These are phyloP conservation scores for Hypomyces rosellus DNA, from an alignment of 2,329 filamentous ascomycete genomes.

Conservation along the genomic window DNA sequence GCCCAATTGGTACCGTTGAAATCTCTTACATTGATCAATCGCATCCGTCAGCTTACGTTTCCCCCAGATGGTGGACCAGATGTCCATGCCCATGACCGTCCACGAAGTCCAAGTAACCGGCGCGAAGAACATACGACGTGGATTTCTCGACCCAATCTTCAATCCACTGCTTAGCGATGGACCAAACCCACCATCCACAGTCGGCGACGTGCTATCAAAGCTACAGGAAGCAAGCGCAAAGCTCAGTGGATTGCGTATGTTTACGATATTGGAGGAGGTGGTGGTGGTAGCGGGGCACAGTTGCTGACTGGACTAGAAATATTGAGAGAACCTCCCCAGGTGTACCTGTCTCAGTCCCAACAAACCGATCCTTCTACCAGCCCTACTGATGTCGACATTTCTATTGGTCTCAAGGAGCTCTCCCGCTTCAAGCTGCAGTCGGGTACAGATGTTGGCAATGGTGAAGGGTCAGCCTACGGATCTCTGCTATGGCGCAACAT, in stretches of 20 bases:
- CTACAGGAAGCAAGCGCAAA: slow-evolving; percentile 65
- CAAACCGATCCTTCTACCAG: slow-evolving; percentile 62
- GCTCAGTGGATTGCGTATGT: slow-evolving; percentile 71
- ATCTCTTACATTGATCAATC: neutral
- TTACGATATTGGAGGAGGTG: neutral
- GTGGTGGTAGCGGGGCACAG: slow-evolving; percentile 11
- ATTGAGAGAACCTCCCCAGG: slow-evolving; percentile 74
- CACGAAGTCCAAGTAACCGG: slow-evolving; percentile 79
- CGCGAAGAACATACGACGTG: slow-evolving; percentile 72
- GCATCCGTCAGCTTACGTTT: slow-evolving; percentile 15
- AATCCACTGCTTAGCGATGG: slow-evolving; percentile 67
- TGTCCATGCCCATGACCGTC: slow-evolving; percentile 80
- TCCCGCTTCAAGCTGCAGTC: slow-evolving; percentile 84
- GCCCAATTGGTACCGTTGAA: slow-evolving; percentile 28
- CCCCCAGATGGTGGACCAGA: slow-evolving; percentile 56
- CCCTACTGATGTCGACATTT: slow-evolving; percentile 74
- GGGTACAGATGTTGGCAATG: slow-evolving; percentile 88
- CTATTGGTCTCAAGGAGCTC: slow-evolving; percentile 76
- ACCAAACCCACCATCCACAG: slow-evolving; percentile 62
- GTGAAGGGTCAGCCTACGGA: slow-evolving; percentile 88
- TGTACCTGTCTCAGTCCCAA: slow-evolving; percentile 74
- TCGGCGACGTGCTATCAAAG: slow-evolving; percentile 71
- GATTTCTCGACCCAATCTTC: slow-evolving; percentile 78
- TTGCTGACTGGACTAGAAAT: slow-evolving; percentile 54
- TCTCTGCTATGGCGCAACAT: slow-evolving; percentile 85